These are phyloP conservation scores for Aspergillus fischeri DNA, from an alignment of 2,329 filamentous ascomycete species.

Conservation along the genomic window DNA sequence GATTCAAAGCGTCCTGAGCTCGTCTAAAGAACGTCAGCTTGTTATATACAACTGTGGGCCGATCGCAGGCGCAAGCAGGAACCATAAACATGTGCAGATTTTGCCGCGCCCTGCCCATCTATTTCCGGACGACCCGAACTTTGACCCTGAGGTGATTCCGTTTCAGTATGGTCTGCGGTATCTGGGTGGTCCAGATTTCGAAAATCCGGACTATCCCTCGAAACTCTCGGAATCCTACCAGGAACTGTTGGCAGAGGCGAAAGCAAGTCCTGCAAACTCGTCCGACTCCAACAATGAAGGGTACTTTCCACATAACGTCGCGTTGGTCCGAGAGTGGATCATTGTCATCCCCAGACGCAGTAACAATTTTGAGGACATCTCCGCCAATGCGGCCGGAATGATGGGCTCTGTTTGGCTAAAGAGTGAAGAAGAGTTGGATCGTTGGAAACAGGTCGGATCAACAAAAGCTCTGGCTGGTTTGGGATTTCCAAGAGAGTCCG, in stretches of 20 bases:
- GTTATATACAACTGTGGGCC: slow-evolving; percentile 48
- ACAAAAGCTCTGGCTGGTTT: slow-evolving; percentile 34
- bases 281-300: background rate
- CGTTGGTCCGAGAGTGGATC: slow-evolving; percentile 43
- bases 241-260: slow-evolving; percentile 6
- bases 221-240: slow-evolving; percentile 8
- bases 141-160: background rate
- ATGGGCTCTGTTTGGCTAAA: slow-evolving; percentile 35
- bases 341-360: slow-evolving; percentile 45
- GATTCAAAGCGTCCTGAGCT: slow-evolving; percentile 29
- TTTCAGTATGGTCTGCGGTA: slow-evolving; percentile 11
- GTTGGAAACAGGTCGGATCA: slow-evolving; percentile 38
- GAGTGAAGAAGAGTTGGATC: slow-evolving; percentile 30
- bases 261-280: slow-evolving; percentile 1
- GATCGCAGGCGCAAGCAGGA: slow-evolving; percentile 43
- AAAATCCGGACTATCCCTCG: background rate
- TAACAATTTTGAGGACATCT: slow-evolving; percentile 33
- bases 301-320: slow-evolving; percentile 43
- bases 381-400: slow-evolving; percentile 47
- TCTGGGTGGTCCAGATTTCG: background rate
- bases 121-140: slow-evolving; percentile 10
- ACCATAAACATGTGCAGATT: slow-evolving; percentile 49
- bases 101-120: slow-evolving; percentile 8
- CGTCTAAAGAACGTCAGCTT: slow-evolving; percentile 30
- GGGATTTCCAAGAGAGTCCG: slow-evolving; percentile 17